These are phyloP conservation scores for Viola pubescens DNA, from an alignment of 441 rosid genomes.

Conservation along the genomic window DNA sequence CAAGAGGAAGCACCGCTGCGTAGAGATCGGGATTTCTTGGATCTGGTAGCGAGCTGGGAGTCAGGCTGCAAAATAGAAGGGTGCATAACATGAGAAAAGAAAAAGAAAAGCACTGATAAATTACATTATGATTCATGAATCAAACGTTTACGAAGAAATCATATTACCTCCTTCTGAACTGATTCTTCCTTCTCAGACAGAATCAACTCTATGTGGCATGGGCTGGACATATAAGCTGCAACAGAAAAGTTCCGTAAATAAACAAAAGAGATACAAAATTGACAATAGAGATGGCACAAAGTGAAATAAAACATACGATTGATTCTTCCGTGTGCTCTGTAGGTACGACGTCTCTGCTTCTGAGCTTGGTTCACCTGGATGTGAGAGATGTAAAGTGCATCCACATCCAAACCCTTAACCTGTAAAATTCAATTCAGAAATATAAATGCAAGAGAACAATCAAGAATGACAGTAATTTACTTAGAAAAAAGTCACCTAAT, in stretches of 20 bases:
- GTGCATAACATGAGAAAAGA: not conserved
- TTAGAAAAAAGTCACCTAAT: not conserved
- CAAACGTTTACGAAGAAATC: not conserved
- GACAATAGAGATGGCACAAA: not conserved
- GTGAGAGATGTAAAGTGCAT: constrained; percentile 72
- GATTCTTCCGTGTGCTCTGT: constrained; percentile 95
- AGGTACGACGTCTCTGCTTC: constrained; percentile 88
- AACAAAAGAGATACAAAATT: not conserved
- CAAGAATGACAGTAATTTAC: not conserved
- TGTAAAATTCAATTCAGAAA: constrained; percentile 14
- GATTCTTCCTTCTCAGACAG: constrained; percentile 92
- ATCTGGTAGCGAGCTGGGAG: constrained; percentile 58
- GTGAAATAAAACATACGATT: constrained; percentile 50
- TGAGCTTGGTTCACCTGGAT: constrained; percentile 98
- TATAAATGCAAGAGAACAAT: too few species aligned
- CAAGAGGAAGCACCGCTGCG: constrained; percentile 28
- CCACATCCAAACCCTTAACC: constrained; percentile 97
- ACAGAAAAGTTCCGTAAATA: not conserved
- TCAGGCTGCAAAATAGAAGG: constrained; percentile 41
- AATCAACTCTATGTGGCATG: constrained; percentile 86
- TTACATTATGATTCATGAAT: not conserved
- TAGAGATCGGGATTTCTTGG: constrained; percentile 37
- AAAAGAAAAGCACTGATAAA: not conserved
- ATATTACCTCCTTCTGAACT: constrained; percentile 80
- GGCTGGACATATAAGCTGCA: constrained; percentile 95